Conservation (phyloP, 441 rosid genomes). For the Populus tomentosa region DNA sequence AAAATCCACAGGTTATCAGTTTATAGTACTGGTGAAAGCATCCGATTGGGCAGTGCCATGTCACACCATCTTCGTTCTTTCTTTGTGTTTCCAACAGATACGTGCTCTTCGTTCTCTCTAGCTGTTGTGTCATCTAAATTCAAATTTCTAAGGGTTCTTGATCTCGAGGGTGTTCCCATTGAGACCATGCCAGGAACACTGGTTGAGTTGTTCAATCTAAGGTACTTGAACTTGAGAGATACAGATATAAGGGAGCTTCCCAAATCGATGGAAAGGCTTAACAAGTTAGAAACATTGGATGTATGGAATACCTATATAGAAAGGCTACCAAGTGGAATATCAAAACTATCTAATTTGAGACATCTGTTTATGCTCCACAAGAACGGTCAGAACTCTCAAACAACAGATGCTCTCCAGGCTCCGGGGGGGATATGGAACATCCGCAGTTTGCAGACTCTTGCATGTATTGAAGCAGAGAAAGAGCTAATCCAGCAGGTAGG, state of each 20-base stretch:
- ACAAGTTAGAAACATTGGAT: constrained; percentile 23
- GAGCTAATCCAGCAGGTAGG: constrained; percentile 29
- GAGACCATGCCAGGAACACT: constrained; percentile 16
- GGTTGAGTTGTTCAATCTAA: constrained; percentile 20
- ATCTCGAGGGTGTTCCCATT: constrained; percentile 19
- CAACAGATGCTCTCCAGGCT: background rate
- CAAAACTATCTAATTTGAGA: constrained; percentile 19
- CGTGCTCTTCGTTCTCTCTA: constrained; percentile 18
- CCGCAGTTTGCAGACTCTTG: constrained; percentile 34
- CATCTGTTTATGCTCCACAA: constrained; percentile 14
- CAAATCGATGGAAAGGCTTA: constrained; percentile 19
- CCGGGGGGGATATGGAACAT: constrained; percentile 31
- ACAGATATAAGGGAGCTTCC: constrained; percentile 24
- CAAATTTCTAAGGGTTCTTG: constrained; percentile 20
- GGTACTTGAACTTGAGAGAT: constrained; percentile 23
- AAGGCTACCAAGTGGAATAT: constrained; percentile 23
- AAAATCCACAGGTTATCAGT: constrained; percentile 36
- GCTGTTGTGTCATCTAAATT: constrained; percentile 13
- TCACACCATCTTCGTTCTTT: constrained; percentile 23
- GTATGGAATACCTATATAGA: constrained; percentile 14
- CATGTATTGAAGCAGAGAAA: constrained; percentile 27
- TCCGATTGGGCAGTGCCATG: constrained; percentile 8
- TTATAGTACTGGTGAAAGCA: constrained; percentile 10
- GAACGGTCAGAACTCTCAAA: constrained; percentile 2
- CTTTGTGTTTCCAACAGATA: constrained; percentile 25